Conservation (phyloP, 2,329 filamentous ascomycete genomes). For the Aspergillus spinulosporus region DNA sequence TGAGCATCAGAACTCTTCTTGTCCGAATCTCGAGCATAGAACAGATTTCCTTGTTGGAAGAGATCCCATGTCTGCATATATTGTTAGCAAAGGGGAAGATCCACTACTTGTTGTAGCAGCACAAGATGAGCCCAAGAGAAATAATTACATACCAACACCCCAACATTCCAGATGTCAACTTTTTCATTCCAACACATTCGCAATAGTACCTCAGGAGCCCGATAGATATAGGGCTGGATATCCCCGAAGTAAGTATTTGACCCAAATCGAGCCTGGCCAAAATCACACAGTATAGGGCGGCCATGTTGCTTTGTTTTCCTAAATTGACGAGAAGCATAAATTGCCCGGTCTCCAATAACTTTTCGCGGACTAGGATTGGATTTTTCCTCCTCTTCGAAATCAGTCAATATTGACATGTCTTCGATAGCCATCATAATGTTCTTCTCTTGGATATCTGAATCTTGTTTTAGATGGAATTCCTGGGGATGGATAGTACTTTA, state of each 20-base stretch:
- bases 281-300: conserved; percentile 36
- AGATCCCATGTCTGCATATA: background rate
- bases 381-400: conserved; percentile 29
- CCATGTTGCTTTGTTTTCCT: conserved; percentile 25
- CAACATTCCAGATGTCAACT: conserved; percentile 13
- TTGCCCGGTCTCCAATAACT: conserved; percentile 26
- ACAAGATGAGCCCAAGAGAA: background rate
- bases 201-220: conserved; percentile 14
- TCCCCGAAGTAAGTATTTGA: conserved; percentile 30
- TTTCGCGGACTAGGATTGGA: conserved; percentile 33
- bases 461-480: conserved; percentile 1
- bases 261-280: conserved; percentile 37
- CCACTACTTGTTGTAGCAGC: too few relatives aligned
- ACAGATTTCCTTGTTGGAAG: background rate
- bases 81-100: too few relatives aligned
- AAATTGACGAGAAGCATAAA: conserved; percentile 33
- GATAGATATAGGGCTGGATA: conserved; percentile 42
- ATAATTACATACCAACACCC: background rate
- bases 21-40: background rate
- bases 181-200: conserved; percentile 2
- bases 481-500: too few relatives aligned
- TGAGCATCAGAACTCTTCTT: conserved; percentile 6
- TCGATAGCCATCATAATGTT: conserved; percentile 43
- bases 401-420: conserved; percentile 29
- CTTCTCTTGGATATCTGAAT: conserved; percentile 42